Evolutionary conservation across 257 asterid genomes (phyloP), one percentile per base, ranked within the genome.

Genomic region (Perilla frutescens): DNA sequence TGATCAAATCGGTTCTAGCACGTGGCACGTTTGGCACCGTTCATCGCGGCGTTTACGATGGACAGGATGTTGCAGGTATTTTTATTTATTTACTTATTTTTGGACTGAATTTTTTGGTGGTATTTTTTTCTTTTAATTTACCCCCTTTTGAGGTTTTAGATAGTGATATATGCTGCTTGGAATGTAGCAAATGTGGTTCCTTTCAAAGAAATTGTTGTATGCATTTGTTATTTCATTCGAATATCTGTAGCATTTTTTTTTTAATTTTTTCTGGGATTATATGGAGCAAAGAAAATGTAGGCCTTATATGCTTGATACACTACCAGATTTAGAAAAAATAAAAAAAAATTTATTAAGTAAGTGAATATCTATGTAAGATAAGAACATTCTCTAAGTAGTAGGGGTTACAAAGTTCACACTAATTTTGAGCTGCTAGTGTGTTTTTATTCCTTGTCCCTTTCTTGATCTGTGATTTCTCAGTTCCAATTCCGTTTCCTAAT

Each of bases 1-100:
- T 84, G 11, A 81, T 91, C 81, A 86, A 87, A 74, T 78, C 84
- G 61, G 85, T 85, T 72, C 75, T 91, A 55, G 96, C 95, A 71
- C 92, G 94, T 41, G 95, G 96, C 79, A 84, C 95, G 36, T 89
- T 83, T 49, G 97, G 96, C 8, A 89, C 94, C 45, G 97, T 91
- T 69, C 92, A 91, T 81, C 97, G 95, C 36, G 97, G 94, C 56
- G 39, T 89, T 76, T 91, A 91, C 62, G 91, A 89, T 44, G 87
- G 88, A 39, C 86, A 56, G 36, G 95, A 91, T 78, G 96, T 91
- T 41, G 97, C 96, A n/a, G 95, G 97, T 91, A 48, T 36, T 1
- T 49, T 64, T 31, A 2, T 32, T 41, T 7, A 0, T 53, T 68
- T 60, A n/a, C 43, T 6, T 53, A 2, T 36, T 37, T 44, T 44